These are phyloP conservation scores for Nevesoporus exiguus DNA, from an alignment of 768 basidiomycete genomes.

Conservation along the genomic window DNA sequence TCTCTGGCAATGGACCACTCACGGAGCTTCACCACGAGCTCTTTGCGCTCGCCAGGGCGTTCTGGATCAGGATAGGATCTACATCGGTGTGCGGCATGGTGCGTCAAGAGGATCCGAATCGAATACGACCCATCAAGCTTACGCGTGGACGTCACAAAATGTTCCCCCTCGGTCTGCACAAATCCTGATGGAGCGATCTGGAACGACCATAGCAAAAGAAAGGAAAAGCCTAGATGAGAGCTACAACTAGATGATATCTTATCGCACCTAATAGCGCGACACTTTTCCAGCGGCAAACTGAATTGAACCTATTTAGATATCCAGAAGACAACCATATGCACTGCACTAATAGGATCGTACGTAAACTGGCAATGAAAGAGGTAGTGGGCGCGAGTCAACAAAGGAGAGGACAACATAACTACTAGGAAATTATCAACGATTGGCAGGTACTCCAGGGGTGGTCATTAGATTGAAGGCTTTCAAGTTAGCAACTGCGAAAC, in stretches of 20 bases:
- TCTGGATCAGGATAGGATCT: conserved; percentile 77
- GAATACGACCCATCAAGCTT: conserved; percentile 25
- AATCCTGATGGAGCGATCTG: conserved; percentile 77
- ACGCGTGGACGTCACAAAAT: conserved; percentile 89
- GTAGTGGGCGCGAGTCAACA: not conserved
- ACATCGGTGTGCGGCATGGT: not conserved
- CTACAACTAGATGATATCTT: not conserved
- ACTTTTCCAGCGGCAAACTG: conserved; percentile 5
- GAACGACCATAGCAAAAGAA: conserved; percentile 34
- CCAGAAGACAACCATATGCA: conserved; percentile 19
- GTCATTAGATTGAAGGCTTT: conserved; percentile 23
- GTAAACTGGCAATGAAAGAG: not conserved
- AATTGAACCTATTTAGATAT: conserved; percentile 12
- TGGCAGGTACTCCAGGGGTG: conserved; percentile 16
- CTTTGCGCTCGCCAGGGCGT: conserved; percentile 56
- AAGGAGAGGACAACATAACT: conserved; percentile 26
- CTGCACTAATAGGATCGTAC: conserved; percentile 13
- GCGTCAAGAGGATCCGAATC: not conserved
- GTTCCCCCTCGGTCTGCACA: conserved; percentile 91
- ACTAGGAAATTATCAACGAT: conserved; percentile 23
- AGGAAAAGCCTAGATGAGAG: not conserved
- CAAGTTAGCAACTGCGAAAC: conserved; percentile 14
- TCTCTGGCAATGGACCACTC: conserved; percentile 35
- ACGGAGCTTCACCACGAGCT: conserved; percentile 89
- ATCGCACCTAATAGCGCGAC: conserved; percentile 5